These are phyloP conservation scores for Penicillium thymicola DNA, from an alignment of 2,329 filamentous ascomycete species.

Conservation along the genomic window DNA sequence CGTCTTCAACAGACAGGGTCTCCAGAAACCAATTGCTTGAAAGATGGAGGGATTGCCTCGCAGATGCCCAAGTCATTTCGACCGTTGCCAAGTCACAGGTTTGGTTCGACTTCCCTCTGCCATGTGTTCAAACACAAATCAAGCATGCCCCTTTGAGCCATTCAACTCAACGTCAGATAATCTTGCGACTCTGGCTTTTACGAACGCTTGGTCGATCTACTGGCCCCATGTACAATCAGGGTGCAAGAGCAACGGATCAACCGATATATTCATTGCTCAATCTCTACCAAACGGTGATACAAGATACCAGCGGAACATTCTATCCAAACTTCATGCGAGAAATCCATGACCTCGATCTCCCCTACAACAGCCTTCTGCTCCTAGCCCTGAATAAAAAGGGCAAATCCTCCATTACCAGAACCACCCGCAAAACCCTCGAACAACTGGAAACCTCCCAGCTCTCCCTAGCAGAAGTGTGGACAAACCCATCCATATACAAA, in stretches of 20 bases:
- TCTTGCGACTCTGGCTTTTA: conserved; percentile 35
- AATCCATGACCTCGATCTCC: conserved; percentile 31
- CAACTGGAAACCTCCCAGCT: conserved; percentile 27
- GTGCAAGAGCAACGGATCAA: conserved; percentile 19
- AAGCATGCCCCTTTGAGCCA: conserved; percentile 1
- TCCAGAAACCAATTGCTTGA: conserved; percentile 22
- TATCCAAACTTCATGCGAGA: conserved; percentile 27
- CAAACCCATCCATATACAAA: conserved; percentile 26
- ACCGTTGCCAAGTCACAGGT: conserved; percentile 22
- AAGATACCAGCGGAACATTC: conserved; percentile 19
- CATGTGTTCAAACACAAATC: conserved; percentile 3
- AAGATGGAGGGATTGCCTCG: conserved; percentile 32
- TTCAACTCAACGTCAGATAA: conserved; percentile 25
- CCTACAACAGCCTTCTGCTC: conserved; percentile 30
- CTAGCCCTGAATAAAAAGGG: conserved; percentile 28
- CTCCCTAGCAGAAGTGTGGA: conserved; percentile 30
- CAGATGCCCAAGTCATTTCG: conserved; percentile 17
- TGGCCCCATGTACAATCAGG: conserved; percentile 20
- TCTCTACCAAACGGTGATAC: conserved; percentile 25
- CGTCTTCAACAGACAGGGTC: conserved; percentile 18
- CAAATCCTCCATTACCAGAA: conserved; percentile 22
- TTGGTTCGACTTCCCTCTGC: conserved; percentile 27
- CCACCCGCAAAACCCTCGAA: conserved; percentile 23
- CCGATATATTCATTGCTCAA: conserved; percentile 26
- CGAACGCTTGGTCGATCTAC: conserved; percentile 25